Evolutionary conservation across 2,329 filamentous ascomycete species (phyloP).

Genomic region (Fusarium devonianum): DNA sequence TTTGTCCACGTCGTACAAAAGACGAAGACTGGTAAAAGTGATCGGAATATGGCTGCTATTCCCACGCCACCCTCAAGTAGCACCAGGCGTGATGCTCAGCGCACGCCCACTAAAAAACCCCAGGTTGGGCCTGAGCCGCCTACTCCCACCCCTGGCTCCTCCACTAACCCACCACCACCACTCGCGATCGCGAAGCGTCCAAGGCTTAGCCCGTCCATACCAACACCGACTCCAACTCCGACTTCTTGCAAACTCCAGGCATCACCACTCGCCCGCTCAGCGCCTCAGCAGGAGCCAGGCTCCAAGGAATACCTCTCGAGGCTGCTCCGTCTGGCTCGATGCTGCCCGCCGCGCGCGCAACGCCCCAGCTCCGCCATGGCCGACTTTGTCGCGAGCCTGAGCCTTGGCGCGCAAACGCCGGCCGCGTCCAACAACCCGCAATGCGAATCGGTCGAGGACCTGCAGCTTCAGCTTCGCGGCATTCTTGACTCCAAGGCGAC

Average conservation of each 20-base stretch:
- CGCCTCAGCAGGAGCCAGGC: conserved; percentile 29
- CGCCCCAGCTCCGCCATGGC: conserved; percentile 41
- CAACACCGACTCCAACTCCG: not conserved
- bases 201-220: conserved; percentile 8
- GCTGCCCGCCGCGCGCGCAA: not conserved
- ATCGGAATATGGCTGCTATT: conserved; percentile 1
- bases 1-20: not conserved
- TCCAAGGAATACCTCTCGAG: conserved; percentile 22
- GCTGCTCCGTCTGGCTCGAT: conserved; percentile 27
- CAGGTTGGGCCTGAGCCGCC: conserved; percentile 1
- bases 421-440: conserved; percentile 33
- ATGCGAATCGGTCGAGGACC: conserved; percentile 52
- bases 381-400: conserved; percentile 50
- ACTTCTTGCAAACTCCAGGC: conserved; percentile 3
- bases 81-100: not conserved
- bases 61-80: conserved; percentile 15
- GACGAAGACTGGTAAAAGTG: not conserved
- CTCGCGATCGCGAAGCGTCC: conserved; percentile 23
- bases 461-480: conserved; percentile 54
- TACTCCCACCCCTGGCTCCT: conserved; percentile 11
- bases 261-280: conserved; percentile 6
- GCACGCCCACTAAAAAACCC: conserved; percentile 12
- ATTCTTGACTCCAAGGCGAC: conserved; percentile 53
- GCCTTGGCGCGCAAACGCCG: conserved; percentile 38
- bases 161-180: conserved; percentile 11